phyloP scores from a whole-genome alignment of 2,329 filamentous ascomycete species.

The Bertia moriformis region DNA sequence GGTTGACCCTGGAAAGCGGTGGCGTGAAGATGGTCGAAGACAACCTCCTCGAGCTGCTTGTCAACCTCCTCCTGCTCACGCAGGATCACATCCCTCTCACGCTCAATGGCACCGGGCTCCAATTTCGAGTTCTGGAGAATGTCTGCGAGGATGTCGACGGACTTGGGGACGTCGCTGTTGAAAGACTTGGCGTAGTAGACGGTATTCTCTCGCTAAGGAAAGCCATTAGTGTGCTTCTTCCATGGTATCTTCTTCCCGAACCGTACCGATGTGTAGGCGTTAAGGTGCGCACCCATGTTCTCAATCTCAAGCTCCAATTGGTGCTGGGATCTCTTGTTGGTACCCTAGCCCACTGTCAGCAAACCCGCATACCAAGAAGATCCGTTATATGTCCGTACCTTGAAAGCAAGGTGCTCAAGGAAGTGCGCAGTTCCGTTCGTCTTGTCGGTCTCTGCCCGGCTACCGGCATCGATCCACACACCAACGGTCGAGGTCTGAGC shows the following conservation, averaged over 20 bases:
- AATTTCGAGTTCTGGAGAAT: slow-evolving; percentile 99
- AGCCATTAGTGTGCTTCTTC: slow-evolving; percentile 10
- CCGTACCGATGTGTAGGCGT: slow-evolving; percentile 95
- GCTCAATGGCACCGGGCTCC: slow-evolving; percentile 80
- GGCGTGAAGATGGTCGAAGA: slow-evolving; percentile 96
- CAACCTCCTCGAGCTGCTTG: slow-evolving; percentile 98
- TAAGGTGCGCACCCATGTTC: slow-evolving; percentile 98
- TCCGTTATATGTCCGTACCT: slow-evolving; percentile 41
- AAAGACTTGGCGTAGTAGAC: slow-evolving; percentile 99
- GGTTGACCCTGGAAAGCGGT: slow-evolving; percentile 95
- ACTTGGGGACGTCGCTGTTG: slow-evolving; percentile 90
- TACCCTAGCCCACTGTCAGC: slow-evolving; percentile 45
- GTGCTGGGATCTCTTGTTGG: slow-evolving; percentile 82
- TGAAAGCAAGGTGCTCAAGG: slow-evolving; percentile 98
- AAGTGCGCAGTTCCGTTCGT: slow-evolving; percentile 99
- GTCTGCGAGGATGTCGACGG: slow-evolving; percentile 95
- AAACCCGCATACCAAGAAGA: slow-evolving; percentile 1
- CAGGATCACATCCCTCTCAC: slow-evolving; percentile 96
- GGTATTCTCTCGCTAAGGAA: slow-evolving; percentile 78
- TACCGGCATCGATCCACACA: slow-evolving; percentile 98
- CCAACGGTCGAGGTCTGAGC: slow-evolving; percentile 96
- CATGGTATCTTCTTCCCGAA: slow-evolving; percentile 10
- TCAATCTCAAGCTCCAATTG: slow-evolving; percentile 99
- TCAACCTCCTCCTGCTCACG: slow-evolving; percentile 98
- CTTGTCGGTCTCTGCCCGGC: slow-evolving; percentile 91